These are phyloP conservation scores for Termitomyces sp. DNA, from an alignment of 768 basidiomycete species.

Conservation along the genomic window DNA sequence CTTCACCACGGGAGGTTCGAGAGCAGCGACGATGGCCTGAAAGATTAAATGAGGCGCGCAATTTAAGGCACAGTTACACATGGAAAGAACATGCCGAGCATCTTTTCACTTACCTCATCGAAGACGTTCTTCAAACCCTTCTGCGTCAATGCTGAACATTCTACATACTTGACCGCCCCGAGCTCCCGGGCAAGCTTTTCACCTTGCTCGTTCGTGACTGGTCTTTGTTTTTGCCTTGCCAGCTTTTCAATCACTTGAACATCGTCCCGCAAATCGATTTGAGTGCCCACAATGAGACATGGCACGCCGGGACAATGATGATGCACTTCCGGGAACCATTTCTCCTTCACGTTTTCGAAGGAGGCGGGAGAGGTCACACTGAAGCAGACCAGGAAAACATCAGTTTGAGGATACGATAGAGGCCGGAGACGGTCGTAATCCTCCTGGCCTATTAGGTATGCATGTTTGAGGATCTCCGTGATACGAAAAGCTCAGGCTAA, in stretches of 20 bases:
- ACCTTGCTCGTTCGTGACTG: slow-evolving; percentile 83
- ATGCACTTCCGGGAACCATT: slow-evolving; percentile 99
- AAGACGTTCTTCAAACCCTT: slow-evolving; percentile 99
- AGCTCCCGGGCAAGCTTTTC: slow-evolving; percentile 95
- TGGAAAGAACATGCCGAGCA: slow-evolving; percentile 8
- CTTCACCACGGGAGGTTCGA: slow-evolving; percentile 94
- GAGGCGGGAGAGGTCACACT: slow-evolving; percentile 97
- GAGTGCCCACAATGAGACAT: slow-evolving; percentile 98
- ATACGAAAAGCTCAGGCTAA: slow-evolving; percentile 4
- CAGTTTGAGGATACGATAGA: slow-evolving; percentile 98
- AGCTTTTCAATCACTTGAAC: slow-evolving; percentile 92
- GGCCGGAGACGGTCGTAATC: slow-evolving; percentile 99
- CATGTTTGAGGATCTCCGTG: slow-evolving; percentile 8
- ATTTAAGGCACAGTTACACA: slow-evolving; percentile 10
- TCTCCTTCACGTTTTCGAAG: slow-evolving; percentile 99
- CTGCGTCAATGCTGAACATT: slow-evolving; percentile 98
- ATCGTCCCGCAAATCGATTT: slow-evolving; percentile 96
- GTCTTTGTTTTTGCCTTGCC: slow-evolving; percentile 92
- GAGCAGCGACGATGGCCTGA: slow-evolving; percentile 96
- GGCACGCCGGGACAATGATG: slow-evolving; percentile 99
- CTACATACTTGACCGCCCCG: slow-evolving; percentile 98
- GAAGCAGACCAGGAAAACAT: slow-evolving; percentile 99
- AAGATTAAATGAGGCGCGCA: slow-evolving; percentile 6
- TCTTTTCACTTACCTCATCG: slow-evolving; percentile 76
- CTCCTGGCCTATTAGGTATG: slow-evolving; percentile 75